Percentiles rank a stretch among this genome's conserved stretches.
Conservation (phyloP, 1,284 basidiomycete species). For the Volvariella volvacea region DNA sequence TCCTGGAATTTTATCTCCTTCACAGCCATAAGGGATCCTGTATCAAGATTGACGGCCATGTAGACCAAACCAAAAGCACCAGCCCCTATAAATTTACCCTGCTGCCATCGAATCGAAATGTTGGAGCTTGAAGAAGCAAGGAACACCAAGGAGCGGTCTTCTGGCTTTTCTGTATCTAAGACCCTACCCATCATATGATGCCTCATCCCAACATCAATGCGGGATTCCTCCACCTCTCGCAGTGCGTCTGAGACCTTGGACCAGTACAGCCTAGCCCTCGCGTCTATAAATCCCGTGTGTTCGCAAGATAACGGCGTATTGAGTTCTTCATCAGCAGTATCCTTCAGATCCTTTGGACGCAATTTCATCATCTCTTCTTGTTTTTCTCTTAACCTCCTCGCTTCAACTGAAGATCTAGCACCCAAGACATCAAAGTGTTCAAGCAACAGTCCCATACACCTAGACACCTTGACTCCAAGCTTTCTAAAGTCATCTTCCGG, state of each 20-base stretch:
- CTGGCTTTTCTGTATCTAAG: conserved; percentile 84
- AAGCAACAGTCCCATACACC: conserved; percentile 94
- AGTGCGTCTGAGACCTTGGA: conserved; percentile 61
- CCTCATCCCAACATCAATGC: conserved; percentile 57
- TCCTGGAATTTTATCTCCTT: conserved; percentile 99
- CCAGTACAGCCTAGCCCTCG: conserved; percentile 66
- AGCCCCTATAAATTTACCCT: conserved; percentile 95
- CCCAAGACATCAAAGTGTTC: conserved; percentile 98
- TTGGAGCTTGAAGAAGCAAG: conserved; percentile 91
- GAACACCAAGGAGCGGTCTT: conserved; percentile 88
- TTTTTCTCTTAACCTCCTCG: conserved; percentile 84
- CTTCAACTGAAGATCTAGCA: conserved; percentile 83
- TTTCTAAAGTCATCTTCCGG: conserved; percentile 86
- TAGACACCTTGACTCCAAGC: conserved; percentile 88
- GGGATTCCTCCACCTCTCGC: conserved; percentile 54
- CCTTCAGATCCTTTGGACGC: conserved; percentile 39
- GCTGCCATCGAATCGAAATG: conserved; percentile 97
- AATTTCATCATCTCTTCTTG: conserved; percentile 68
- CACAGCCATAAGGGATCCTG: conserved; percentile 96
- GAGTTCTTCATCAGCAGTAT: conserved; percentile 39
- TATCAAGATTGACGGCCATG: conserved; percentile 94
- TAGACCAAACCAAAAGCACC: conserved; percentile 99
- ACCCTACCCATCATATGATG: conserved; percentile 83
- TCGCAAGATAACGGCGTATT: conserved; percentile 24
- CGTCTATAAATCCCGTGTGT: conserved; percentile 44